Conservation (phyloP, 140 eudicot genomes). For the Senecio squalidus region DNA sequence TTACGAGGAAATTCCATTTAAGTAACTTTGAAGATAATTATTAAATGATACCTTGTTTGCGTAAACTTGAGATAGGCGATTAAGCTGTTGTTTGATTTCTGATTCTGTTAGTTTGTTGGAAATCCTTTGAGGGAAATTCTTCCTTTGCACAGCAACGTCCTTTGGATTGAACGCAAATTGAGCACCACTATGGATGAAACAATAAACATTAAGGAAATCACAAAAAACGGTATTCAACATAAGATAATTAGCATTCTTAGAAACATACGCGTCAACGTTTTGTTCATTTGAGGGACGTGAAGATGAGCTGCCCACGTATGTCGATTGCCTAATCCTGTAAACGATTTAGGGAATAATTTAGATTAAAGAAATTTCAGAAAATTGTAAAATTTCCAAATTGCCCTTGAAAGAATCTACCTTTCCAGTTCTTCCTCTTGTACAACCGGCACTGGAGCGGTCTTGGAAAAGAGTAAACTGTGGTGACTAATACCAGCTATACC, state of each 20-base stretch:
- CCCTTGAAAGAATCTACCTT: conserved; percentile 44
- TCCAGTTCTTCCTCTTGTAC: conserved; percentile 37
- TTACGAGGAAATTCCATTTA: neutral
- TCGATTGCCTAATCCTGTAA: conserved; percentile 48
- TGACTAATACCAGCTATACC: conserved; percentile 94
- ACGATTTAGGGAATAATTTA: neutral
- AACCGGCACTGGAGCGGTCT: conserved; percentile 63
- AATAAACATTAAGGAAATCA: neutral
- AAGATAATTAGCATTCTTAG: neutral
- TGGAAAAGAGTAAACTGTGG: conserved; percentile 95
- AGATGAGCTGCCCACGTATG: conserved; percentile 33
- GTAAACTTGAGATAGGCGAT: conserved; percentile 52
- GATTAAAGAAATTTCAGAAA: neutral
- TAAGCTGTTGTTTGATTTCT: conserved; percentile 66
- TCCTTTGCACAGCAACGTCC: conserved; percentile 45
- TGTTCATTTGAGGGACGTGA: conserved; percentile 43
- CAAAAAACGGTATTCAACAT: neutral
- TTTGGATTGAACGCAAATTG: conserved; percentile 82
- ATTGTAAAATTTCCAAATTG: neutral
- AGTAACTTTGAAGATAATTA: too few species aligned
- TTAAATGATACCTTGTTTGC: conserved; percentile 56
- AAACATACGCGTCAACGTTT: conserved; percentile 56
- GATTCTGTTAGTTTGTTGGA: conserved; percentile 51
- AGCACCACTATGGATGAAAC: conserved; percentile 31
- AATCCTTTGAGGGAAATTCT: conserved; percentile 22